These are phyloP conservation scores for Aaosphaeria pasadenensis DNA, from an alignment of 2,329 filamentous ascomycete genomes.

Conservation along the genomic window DNA sequence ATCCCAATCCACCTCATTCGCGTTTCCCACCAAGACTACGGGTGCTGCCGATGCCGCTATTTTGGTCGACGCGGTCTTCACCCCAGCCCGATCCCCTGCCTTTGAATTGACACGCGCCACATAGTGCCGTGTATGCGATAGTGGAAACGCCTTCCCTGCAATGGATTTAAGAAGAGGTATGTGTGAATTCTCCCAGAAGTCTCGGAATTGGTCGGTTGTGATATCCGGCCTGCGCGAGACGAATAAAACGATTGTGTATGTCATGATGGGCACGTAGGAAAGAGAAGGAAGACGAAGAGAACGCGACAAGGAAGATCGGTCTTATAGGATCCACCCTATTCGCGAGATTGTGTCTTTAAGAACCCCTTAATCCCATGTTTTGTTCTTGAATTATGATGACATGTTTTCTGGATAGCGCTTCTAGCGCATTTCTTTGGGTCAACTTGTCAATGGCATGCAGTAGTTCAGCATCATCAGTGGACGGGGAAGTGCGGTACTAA, in stretches of 20 bases:
- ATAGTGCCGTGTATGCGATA: slow-evolving; percentile 4
- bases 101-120: slow-evolving; percentile 1
- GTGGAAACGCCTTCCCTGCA: background rate
- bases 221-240: slow-evolving; percentile 3
- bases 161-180: slow-evolving; percentile 3
- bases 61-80: background rate
- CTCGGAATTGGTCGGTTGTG: slow-evolving; percentile 2
- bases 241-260: slow-evolving; percentile 5
- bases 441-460: background rate
- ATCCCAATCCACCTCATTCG: slow-evolving; percentile 14
- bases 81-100: background rate
- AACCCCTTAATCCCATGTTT: background rate
- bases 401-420: background rate
- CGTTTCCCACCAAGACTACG: slow-evolving; percentile 17
- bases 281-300: too few relatives aligned
- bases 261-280: background rate
- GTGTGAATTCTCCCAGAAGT: slow-evolving; percentile 3
- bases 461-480: too few relatives aligned
- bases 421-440: background rate
- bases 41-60: slow-evolving; percentile 9
- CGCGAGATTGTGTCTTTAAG: background rate
- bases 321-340: background rate
- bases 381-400: too few relatives aligned
- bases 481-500: too few relatives aligned
- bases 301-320: background rate